A percentile compares a stretch with the other conserved stretches of the same genome.
Evolutionary conservation across 768 basidiomycete genomes (phyloP).

Genomic region (Psilocybe sp.): DNA sequence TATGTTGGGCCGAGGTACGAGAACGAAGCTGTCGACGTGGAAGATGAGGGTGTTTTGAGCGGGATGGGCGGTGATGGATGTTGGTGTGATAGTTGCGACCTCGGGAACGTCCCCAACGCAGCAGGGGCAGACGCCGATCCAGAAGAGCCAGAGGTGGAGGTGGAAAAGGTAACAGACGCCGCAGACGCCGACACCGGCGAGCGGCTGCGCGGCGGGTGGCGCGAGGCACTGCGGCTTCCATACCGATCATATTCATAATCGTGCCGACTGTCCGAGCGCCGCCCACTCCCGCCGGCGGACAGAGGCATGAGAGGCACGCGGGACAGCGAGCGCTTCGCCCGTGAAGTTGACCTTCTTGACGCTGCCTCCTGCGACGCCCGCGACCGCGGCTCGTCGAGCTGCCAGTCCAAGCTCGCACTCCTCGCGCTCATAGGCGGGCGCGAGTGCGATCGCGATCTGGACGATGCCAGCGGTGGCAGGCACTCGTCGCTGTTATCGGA

Average conservation of each 20-base stretch:
- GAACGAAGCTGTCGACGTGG: slow-evolving; percentile 1
- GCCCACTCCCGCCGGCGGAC: slow-evolving; percentile 34
- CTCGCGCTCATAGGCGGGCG: slow-evolving; percentile 15
- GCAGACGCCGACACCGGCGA: slow-evolving; percentile 10
- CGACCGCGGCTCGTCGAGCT: slow-evolving; percentile 23
- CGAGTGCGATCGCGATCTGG: slow-evolving; percentile 18
- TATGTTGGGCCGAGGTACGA: slow-evolving; percentile 1
- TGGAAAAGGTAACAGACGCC: too few species aligned
- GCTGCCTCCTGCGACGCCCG: slow-evolving; percentile 32
- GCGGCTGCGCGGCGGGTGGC: slow-evolving; percentile 25
- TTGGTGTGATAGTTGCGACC: too few species aligned
- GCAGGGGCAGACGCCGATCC: too few species aligned
- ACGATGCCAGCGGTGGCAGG: slow-evolving; percentile 3
- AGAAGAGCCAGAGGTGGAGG: too few species aligned
- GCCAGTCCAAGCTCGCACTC: slow-evolving; percentile 15
- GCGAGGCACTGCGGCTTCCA: slow-evolving; percentile 29
- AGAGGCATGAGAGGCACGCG: slow-evolving; percentile 38
- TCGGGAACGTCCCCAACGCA: too few species aligned
- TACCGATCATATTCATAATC: too few species aligned
- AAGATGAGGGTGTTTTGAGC: background rate
- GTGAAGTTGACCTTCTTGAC: slow-evolving; percentile 37
- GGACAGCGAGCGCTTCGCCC: slow-evolving; percentile 46
- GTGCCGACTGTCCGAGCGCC: slow-evolving; percentile 35
- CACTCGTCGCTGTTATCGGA: slow-evolving; percentile 21
- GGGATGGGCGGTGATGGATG: slow-evolving; percentile 9